Evolutionary conservation across 1,284 basidiomycete genomes (phyloP), one percentile per base, ranked within the genome.

Genomic region (Phylloboletellus chloephorus): DNA sequence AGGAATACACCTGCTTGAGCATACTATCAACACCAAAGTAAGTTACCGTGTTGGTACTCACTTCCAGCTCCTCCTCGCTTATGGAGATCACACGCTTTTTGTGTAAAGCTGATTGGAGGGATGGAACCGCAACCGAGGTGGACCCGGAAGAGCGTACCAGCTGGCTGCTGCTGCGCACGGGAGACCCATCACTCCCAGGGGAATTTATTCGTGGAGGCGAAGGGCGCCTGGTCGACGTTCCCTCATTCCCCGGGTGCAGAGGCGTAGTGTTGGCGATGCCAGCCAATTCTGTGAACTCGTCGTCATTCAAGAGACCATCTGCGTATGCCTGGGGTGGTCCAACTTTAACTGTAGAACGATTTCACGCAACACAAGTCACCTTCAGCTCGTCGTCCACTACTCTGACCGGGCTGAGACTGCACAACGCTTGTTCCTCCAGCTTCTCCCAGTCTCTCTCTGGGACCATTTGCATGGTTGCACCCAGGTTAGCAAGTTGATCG

Each of bases 401-500:
- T 12, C 30, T 31, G 26, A 35, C 8, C 7, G 37, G 40, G 12
- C 35, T 22, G 31, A 54, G 43, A 31, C 21, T 39, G 31, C 43
- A 38, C 26, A 56, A 32, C 12, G 37, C 44, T 1, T 44, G 17
- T 30, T 39, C 33, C 38, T 58, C 60, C 15, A 59, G 39, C 21
- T 16, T 29, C 21, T 56, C 65, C 83, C 83, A 88, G 48, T 85
- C 71, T 24, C 68, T 65, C 31, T 86, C 82, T 3, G 56, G 52
- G 2, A 64, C 42, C 13, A 37, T 47, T 0, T 70, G 66, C 30
- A 68, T 42, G 7, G 52, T 42, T 6, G 71, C 61, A 2, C 87
- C 86, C 4, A 63, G 26, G 45, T 78, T 80, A 6, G 86, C 87
- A 44, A 81, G 68, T 19, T 47, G 51, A 59, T 92, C 89, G 1